phyloP scores from a whole-genome alignment of 83 land plant species.

The Thuja plicata region DNA sequence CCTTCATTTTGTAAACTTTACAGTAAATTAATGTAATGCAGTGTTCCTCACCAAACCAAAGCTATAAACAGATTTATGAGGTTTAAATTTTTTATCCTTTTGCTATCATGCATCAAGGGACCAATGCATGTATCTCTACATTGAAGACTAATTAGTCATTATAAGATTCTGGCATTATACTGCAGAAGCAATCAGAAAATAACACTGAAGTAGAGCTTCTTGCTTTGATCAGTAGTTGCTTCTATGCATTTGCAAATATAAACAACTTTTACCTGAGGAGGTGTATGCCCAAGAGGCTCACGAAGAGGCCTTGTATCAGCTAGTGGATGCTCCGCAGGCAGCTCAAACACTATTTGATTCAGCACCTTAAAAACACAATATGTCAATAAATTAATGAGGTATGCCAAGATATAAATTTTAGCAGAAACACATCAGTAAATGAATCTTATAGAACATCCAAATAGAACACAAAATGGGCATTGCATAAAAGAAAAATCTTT shows the following conservation, averaged over 20 bases:
- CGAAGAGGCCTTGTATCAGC: constrained; percentile 69
- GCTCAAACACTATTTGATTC: constrained; percentile 77
- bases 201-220: not conserved
- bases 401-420: not conserved
- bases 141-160: not conserved
- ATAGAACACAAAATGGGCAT: not conserved
- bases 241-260: not conserved
- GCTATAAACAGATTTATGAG: not conserved
- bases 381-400: not conserved
- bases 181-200: not conserved
- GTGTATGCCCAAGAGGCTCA: constrained; percentile 80
- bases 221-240: not conserved
- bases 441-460: not conserved
- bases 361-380: constrained; percentile 42
- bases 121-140: not conserved
- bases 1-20: not conserved
- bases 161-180: not conserved
- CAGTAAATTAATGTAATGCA: not conserved
- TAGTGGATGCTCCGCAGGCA: constrained; percentile 77
- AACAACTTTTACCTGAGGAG: constrained; percentile 52
- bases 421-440: not conserved
- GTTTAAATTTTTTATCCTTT: not conserved
- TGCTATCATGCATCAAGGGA: not conserved
- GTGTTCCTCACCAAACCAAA: not conserved
- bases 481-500: not conserved